A percentile compares a stretch with the other conserved stretches of the same genome.
Conservation (phyloP, 371 early-diverging fungal species). For the Mucor sp. region DNA sequence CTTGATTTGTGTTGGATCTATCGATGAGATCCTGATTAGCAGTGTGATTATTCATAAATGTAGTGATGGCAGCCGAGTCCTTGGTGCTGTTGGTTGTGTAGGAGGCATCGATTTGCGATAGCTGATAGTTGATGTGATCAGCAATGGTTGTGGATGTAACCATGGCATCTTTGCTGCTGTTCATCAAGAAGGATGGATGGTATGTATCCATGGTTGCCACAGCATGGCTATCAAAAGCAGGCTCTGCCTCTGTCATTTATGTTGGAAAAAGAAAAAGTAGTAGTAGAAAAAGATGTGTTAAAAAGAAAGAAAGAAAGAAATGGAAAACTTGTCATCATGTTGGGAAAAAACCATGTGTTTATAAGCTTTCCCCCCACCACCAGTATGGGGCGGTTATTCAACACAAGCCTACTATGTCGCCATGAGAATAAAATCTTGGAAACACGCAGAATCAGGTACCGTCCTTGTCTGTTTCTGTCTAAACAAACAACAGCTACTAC, state of each 20-base stretch:
- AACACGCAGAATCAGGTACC: too few species aligned
- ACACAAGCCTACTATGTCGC: too few species aligned
- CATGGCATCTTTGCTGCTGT: conserved; percentile 9
- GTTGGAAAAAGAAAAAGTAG: too few species aligned
- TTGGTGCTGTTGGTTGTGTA: not conserved
- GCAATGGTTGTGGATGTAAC: conserved; percentile 8
- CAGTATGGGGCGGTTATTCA: too few species aligned
- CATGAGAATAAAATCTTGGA: too few species aligned
- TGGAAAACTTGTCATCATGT: not conserved
- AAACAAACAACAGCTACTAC: too few species aligned
- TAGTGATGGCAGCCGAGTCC: conserved; percentile 2
- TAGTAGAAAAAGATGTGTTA: too few species aligned
- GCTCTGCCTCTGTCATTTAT: conserved; percentile 21
- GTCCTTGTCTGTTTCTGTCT: too few species aligned
- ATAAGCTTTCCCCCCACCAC: too few species aligned
- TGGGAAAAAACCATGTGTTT: too few species aligned
- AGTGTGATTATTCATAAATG: conserved; percentile 7
- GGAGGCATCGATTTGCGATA: conserved; percentile 17
- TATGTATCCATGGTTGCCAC: conserved; percentile 11
- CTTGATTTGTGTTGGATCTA: conserved; percentile 43
- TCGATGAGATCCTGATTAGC: conserved; percentile 35
- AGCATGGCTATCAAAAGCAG: conserved; percentile 16
- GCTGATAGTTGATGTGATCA: conserved; percentile 23
- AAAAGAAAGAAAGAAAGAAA: not conserved
- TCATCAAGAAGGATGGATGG: conserved; percentile 9